Evolutionary conservation across 2,329 filamentous ascomycete genomes (phyloP).

Genomic region (Macrophomina phaseolina): DNA sequence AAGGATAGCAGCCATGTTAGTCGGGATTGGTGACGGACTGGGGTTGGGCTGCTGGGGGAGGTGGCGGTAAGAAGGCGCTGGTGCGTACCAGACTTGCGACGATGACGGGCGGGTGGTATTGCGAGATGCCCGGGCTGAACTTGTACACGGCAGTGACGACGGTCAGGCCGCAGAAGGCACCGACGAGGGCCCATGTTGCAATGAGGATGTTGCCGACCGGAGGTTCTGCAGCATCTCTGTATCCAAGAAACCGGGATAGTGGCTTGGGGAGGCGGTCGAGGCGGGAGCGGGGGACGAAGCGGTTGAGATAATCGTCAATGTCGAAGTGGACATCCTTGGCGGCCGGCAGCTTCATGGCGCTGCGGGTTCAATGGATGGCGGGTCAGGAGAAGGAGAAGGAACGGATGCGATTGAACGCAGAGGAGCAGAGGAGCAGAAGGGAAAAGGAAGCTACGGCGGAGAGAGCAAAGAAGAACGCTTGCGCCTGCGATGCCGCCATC

Average conservation of each 20-base stretch:
- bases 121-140: conserved; percentile 44
- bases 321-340: conserved; percentile 62
- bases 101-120: conserved; percentile 49
- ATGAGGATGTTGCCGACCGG: conserved; percentile 51
- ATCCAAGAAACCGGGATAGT: conserved; percentile 69
- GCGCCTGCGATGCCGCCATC: background rate
- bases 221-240: conserved; percentile 43
- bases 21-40: too few species aligned
- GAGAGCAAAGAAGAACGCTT: background rate
- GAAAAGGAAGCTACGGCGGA: background rate
- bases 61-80: background rate
- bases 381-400: background rate
- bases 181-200: conserved; percentile 51
- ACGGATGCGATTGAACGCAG: background rate
- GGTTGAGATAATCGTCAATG: conserved; percentile 78
- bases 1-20: background rate
- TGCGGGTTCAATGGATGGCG: background rate
- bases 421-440: background rate
- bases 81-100: conserved; percentile 48
- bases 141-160: conserved; percentile 51
- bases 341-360: conserved; percentile 19
- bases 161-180: conserved; percentile 51
- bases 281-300: conserved; percentile 68
- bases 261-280: conserved; percentile 68
- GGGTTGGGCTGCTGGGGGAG: too few species aligned